These are phyloP conservation scores for Paramarasmius palmivorus DNA, from an alignment of 1,284 basidiomycete species.

Conservation along the genomic window DNA sequence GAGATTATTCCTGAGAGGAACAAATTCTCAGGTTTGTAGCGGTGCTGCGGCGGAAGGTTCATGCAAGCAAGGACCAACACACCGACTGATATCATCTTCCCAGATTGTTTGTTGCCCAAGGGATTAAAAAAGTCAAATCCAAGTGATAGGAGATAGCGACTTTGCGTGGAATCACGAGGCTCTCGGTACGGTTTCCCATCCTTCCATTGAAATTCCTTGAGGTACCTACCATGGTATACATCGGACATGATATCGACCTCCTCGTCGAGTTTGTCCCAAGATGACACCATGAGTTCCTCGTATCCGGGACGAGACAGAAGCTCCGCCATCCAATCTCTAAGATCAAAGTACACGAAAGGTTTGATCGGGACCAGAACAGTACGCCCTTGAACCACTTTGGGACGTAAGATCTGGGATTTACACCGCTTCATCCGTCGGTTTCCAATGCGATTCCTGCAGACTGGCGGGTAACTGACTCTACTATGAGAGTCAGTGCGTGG, in stretches of 20 bases:
- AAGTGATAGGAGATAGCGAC: slow-evolving; percentile 19
- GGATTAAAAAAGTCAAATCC: slow-evolving; percentile 26
- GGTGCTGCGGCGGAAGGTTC: slow-evolving; percentile 24
- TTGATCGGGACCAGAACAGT: background rate
- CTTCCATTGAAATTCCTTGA: background rate
- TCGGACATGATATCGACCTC: background rate
- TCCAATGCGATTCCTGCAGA: background rate
- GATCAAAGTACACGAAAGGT: background rate
- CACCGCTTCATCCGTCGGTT: background rate
- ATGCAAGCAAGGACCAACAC: slow-evolving; percentile 24
- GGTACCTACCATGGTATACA: background rate
- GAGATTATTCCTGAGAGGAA: slow-evolving; percentile 27
- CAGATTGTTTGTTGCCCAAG: slow-evolving; percentile 18
- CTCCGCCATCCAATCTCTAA: slow-evolving; percentile 11
- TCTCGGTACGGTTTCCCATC: background rate
- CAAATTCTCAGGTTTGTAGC: slow-evolving; percentile 26
- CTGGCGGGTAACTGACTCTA: background rate
- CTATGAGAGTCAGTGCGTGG: background rate
- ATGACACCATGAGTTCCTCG: slow-evolving; percentile 14
- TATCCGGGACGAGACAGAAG: slow-evolving; percentile 18
- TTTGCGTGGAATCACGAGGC: background rate
- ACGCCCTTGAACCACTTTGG: background rate
- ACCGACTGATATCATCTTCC: slow-evolving; percentile 18
- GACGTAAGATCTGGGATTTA: background rate
- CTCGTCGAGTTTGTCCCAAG: background rate